Conservation (phyloP, 306 rosid species). For the Citrullus mucosospermus region DNA sequence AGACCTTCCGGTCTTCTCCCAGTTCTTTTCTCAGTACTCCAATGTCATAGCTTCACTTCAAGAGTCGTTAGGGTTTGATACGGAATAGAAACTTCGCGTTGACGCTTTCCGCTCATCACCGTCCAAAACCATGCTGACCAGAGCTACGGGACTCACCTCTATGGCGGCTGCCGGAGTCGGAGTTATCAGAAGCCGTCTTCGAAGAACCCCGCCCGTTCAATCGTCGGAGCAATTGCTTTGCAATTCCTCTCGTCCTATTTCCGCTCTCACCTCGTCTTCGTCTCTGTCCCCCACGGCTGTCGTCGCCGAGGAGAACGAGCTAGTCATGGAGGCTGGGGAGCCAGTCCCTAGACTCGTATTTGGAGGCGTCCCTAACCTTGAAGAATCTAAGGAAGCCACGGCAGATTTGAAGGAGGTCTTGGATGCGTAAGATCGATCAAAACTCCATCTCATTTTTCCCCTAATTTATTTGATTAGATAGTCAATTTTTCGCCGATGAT, state of each 20-base stretch:
- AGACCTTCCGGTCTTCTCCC: not conserved
- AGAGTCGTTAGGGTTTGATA: not conserved
- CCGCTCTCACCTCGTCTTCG: conserved; percentile 19
- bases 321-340: conserved; percentile 34
- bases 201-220: conserved; percentile 13
- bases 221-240: conserved; percentile 23
- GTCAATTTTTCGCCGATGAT: not conserved
- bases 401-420: conserved; percentile 53
- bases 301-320: conserved; percentile 20
- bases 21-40: not conserved
- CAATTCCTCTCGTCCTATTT: conserved; percentile 14
- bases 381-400: conserved; percentile 65
- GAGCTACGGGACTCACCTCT: conserved; percentile 34
- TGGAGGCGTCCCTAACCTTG: conserved; percentile 27
- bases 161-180: conserved; percentile 39
- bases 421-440: conserved; percentile 30
- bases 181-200: conserved; percentile 10
- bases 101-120: not conserved
- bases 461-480: not conserved
- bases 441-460: not conserved
- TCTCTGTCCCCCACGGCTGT: conserved; percentile 4
- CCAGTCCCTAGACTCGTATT: conserved; percentile 63
- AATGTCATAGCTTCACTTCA: not conserved
- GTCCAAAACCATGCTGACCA: not conserved
- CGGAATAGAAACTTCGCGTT: not conserved